These are phyloP conservation scores for Senna siamea DNA, from an alignment of 306 rosid species.

Conservation along the genomic window DNA sequence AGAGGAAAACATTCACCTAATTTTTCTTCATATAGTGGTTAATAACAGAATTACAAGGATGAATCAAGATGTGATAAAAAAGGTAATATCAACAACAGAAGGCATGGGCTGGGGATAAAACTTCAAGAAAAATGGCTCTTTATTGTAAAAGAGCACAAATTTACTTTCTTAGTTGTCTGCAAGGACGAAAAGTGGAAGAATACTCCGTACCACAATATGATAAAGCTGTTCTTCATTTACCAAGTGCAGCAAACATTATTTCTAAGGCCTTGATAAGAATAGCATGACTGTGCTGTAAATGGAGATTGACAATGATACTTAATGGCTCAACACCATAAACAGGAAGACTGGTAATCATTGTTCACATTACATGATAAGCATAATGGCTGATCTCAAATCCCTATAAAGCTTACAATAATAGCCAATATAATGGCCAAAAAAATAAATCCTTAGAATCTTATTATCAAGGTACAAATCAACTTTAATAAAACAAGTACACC, in stretches of 20 bases:
- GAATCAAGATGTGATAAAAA: neutral
- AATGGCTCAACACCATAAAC: constrained; percentile 6
- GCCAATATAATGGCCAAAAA: too few species aligned
- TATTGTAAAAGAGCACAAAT: neutral
- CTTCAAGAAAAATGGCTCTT: neutral
- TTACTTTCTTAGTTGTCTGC: neutral
- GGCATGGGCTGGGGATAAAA: neutral
- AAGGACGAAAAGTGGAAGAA: neutral
- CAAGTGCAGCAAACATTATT: neutral
- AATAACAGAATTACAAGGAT: constrained; percentile 14
- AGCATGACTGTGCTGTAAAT: neutral
- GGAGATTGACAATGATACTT: constrained; percentile 16
- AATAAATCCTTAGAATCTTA: constrained; percentile 19
- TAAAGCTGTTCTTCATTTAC: neutral
- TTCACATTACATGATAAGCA: neutral
- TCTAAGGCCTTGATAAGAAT: neutral
- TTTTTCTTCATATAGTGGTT: constrained; percentile 6
- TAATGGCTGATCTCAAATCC: constrained; percentile 7
- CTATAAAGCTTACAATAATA: constrained; percentile 1
- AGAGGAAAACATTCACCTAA: constrained; percentile 13
- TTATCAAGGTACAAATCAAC: constrained; percentile 2
- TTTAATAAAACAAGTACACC: constrained; percentile 1
- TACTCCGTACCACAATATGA: neutral
- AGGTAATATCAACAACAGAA: neutral
- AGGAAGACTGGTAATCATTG: constrained; percentile 9